Percentiles rank a stretch among this genome's conserved stretches.
Evolutionary conservation across 164 flowering plant genomes (phyloP).

Genomic region (Sextonia rubra): DNA sequence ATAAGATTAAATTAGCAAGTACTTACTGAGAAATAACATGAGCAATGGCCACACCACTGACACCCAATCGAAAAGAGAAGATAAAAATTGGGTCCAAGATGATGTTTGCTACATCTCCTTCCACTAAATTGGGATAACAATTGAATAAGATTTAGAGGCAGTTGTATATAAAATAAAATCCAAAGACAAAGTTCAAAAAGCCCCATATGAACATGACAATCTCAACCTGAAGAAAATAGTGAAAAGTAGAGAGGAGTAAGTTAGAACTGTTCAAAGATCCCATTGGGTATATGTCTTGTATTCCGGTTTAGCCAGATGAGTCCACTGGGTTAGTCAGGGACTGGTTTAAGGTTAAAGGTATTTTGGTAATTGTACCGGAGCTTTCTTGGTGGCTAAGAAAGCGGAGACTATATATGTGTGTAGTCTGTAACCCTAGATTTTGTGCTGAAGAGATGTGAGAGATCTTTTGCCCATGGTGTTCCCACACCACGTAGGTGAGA

Average conservation of each 20-base stretch:
- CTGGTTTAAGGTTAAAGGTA: too few relatives aligned
- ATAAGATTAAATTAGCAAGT: not conserved
- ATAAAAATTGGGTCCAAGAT: constrained; percentile 84
- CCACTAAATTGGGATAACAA: constrained; percentile 38
- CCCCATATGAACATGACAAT: not conserved
- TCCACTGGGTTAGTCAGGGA: too few relatives aligned
- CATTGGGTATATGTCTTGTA: too few relatives aligned
- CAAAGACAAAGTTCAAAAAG: not conserved
- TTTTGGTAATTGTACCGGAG: too few relatives aligned
- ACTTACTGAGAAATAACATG: constrained; percentile 97
- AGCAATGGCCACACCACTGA: constrained; percentile 94
- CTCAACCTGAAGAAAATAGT: not conserved
- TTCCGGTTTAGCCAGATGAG: too few relatives aligned
- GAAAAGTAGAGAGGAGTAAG: not conserved
- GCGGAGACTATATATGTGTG: too few relatives aligned
- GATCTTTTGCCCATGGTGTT: too few relatives aligned
- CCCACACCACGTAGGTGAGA: too few relatives aligned
- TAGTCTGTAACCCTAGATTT: too few relatives aligned
- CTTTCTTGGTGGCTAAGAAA: too few relatives aligned
- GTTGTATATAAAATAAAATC: not conserved
- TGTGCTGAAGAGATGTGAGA: too few relatives aligned
- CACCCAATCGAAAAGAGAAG: constrained; percentile 53
- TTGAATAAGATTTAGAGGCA: constrained; percentile 4
- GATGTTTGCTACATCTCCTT: constrained; percentile 67
- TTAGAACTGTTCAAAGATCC: too few relatives aligned